A percentile compares a stretch with the other conserved stretches of the same genome.
These are phyloP conservation scores for Rosa hybrid DNA, from an alignment of 331 rosid genomes.

Conservation along the genomic window DNA sequence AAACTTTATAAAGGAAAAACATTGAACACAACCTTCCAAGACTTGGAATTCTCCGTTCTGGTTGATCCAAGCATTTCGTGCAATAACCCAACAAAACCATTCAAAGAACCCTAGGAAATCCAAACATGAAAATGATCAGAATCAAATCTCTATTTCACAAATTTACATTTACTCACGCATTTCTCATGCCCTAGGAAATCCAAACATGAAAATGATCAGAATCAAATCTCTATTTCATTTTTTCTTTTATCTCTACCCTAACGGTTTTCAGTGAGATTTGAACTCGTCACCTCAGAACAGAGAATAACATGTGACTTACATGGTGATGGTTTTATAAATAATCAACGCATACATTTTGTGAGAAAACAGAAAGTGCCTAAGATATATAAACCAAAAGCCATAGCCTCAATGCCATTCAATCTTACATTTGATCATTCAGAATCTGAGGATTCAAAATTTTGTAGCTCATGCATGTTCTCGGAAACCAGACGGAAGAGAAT, in stretches of 20 bases:
- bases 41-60: slow-evolving; percentile 63
- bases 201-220: background rate
- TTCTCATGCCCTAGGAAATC: too few relatives aligned
- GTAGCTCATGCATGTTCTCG: background rate
- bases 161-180: too few relatives aligned
- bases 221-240: background rate
- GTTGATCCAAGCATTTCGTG: slow-evolving; percentile 91
- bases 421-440: background rate
- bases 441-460: background rate
- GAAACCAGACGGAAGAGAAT: slow-evolving; percentile 26
- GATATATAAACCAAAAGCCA: background rate
- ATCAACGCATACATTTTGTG: background rate
- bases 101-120: background rate
- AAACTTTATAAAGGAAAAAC: background rate
- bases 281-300: background rate
- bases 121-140: background rate
- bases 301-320: background rate
- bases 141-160: background rate
- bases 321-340: background rate
- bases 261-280: background rate
- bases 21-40: slow-evolving; percentile 78
- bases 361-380: background rate
- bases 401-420: background rate
- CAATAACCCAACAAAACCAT: slow-evolving; percentile 52
- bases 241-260: background rate